Evolutionary conservation across 106 monocot species (phyloP), one percentile per base, ranked within the genome.

Genomic region (Posidonia australis): DNA sequence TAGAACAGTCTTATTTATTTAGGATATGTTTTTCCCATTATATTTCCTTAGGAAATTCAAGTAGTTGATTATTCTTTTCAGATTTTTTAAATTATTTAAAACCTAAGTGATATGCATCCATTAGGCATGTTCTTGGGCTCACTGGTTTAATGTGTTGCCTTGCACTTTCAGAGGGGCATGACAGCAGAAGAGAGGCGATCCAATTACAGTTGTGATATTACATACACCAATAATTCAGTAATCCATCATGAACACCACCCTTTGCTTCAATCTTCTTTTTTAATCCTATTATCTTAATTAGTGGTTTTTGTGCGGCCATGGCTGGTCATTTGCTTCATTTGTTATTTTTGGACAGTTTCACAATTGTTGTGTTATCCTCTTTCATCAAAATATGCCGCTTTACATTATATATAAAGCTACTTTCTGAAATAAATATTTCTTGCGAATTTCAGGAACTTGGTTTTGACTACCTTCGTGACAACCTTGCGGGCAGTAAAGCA

Each of bases 211-310:
- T 91, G 98, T 79, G 98, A 98, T 70, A 98, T 98, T 69, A 98
- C 98, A 29, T 98, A 98, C 66, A 98, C 87, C 44, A 98, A 98
- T 71, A 98, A 98, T 63, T 85, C 98, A 20, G 96, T 90, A 82
- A 21, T 57, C 46, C 18, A 69, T 44, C 18, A 22, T 19, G 17
- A 21, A 13, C 2, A 36, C 2, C 7, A 36, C 7, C 36, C 36
- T 4, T 23, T n/a, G n/a, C n/a, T n/a, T n/a, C n/a, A n/a, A 55
- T 55, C 19, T 55, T 24, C 9, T 22, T 46, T 6, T 41, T 28
- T 11, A 3, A 13, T 48, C 13, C 19, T 46, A 23, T 48, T 6
- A 19, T 48, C 23, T 65, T 65, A 0, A 4, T 16, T 36, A 7
- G 5, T 36, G 36, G 36, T 36, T 36, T 7, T 36, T 36, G 5